phyloP scores from a whole-genome alignment of 345 rosid species.

The Gossypioides kirkii region DNA sequence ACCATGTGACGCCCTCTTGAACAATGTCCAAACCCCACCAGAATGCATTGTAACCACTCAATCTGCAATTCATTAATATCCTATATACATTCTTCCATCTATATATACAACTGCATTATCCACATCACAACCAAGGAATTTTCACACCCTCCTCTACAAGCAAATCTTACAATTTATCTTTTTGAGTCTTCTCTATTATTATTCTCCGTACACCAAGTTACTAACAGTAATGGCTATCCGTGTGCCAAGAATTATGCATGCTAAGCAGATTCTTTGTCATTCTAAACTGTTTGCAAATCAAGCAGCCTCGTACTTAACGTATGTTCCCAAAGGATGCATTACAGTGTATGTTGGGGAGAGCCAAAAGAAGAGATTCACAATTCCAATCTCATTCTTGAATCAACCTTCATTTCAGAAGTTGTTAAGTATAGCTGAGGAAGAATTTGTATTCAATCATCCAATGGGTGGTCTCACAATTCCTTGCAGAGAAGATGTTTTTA shows the following conservation, averaged over 20 bases:
- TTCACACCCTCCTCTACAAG: conserved; percentile 1
- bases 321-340: conserved; percentile 25
- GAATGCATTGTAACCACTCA: conserved; percentile 9
- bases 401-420: conserved; percentile 23
- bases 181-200: background rate
- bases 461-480: conserved; percentile 44
- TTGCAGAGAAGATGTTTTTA: conserved; percentile 34
- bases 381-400: conserved; percentile 29
- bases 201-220: background rate
- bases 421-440: conserved; percentile 33
- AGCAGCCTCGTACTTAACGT: background rate
- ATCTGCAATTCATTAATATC: background rate
- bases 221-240: conserved; percentile 9
- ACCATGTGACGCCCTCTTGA: too few relatives aligned
- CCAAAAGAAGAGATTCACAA: conserved; percentile 19
- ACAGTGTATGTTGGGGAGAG: conserved; percentile 29
- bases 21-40: background rate
- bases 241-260: conserved; percentile 7
- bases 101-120: conserved; percentile 9
- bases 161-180: background rate
- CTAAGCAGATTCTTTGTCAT: conserved; percentile 19
- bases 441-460: conserved; percentile 34
- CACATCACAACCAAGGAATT: conserved; percentile 5
- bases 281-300: conserved; percentile 13
- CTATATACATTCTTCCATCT: background rate